phyloP scores from a whole-genome alignment of 2,329 filamentous ascomycete species.

The Sporothrix phasma region DNA sequence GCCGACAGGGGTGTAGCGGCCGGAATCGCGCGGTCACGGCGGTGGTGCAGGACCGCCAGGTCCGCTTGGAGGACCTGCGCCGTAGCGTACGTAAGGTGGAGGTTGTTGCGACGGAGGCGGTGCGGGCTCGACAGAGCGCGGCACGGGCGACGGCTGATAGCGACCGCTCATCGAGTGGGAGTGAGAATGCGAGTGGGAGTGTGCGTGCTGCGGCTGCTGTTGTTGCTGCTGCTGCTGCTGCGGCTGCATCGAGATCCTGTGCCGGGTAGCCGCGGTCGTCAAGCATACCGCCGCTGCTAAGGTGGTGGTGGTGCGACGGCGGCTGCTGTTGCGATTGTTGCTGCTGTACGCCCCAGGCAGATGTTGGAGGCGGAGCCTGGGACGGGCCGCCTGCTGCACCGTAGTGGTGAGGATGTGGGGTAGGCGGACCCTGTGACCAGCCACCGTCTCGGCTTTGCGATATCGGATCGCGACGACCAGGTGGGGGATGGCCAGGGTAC shows the following conservation, averaged over 20 bases:
- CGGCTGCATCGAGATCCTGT: constrained; percentile 13
- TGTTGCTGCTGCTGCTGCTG: constrained; percentile 18
- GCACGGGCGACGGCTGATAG: constrained; percentile 21
- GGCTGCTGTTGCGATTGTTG: constrained; percentile 16
- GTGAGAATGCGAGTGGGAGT: constrained; percentile 23
- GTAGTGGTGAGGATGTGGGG: constrained; percentile 8
- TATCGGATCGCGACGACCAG: constrained; percentile 34
- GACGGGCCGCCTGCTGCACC: constrained; percentile 12
- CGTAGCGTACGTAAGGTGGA: constrained; percentile 11
- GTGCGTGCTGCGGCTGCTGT: constrained; percentile 19
- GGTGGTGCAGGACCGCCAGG: constrained; percentile 6
- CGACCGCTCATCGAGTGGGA: constrained; percentile 24
- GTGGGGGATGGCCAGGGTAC: constrained; percentile 40
- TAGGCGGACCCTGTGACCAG: constrained; percentile 24
- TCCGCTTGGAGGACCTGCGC: neutral
- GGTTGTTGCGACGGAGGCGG: neutral
- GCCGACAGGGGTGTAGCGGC: constrained; percentile 25
- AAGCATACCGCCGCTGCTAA: constrained; percentile 13
- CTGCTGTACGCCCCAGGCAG: constrained; percentile 19
- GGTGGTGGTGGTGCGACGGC: constrained; percentile 21
- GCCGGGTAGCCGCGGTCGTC: constrained; percentile 15
- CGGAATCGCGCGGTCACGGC: constrained; percentile 16
- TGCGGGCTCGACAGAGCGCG: constrained; percentile 16
- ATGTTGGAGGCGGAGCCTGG: constrained; percentile 6
- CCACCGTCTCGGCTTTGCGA: constrained; percentile 28